These are phyloP conservation scores for Dalbergia oliveri DNA, from an alignment of 306 rosid genomes.

Conservation along the genomic window DNA sequence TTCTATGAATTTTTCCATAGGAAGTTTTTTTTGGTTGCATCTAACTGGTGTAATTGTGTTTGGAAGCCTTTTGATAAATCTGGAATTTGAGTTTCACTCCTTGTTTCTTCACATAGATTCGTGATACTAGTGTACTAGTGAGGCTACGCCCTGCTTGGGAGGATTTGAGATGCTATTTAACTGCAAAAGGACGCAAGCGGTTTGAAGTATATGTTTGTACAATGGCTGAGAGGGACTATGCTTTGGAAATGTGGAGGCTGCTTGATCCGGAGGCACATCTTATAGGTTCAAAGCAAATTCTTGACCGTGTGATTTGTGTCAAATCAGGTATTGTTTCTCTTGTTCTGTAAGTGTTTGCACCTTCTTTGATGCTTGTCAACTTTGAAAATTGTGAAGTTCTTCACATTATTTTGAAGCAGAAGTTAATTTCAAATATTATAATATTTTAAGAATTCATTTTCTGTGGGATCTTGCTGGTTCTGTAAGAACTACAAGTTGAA, in stretches of 20 bases:
- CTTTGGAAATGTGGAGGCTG: conserved; percentile 99
- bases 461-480: conserved; percentile 28
- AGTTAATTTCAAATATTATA: background rate
- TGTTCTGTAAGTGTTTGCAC: background rate
- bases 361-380: conserved; percentile 15
- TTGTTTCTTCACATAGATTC: conserved; percentile 65
- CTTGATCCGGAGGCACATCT: conserved; percentile 89
- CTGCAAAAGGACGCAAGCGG: conserved; percentile 87
- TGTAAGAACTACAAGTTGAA: conserved; percentile 12
- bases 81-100: conserved; percentile 28
- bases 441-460: background rate
- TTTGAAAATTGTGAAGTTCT: conserved; percentile 25
- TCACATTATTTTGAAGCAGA: conserved; percentile 20
- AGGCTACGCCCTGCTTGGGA: conserved; percentile 99
- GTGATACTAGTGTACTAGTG: conserved; percentile 97
- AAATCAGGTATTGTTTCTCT: conserved; percentile 72
- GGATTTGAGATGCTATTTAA: conserved; percentile 90
- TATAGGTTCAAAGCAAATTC: conserved; percentile 78
- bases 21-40: background rate
- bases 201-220: conserved; percentile 98
- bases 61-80: conserved; percentile 32
- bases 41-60: conserved; percentile 28
- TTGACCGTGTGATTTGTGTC: conserved; percentile 84
- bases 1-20: conserved; percentile 21
- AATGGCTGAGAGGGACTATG: conserved; percentile 98